Percentiles rank a stretch among this genome's conserved stretches.
These are phyloP conservation scores for Cucumis hystrix DNA, from an alignment of 306 rosid species.

Conservation along the genomic window DNA sequence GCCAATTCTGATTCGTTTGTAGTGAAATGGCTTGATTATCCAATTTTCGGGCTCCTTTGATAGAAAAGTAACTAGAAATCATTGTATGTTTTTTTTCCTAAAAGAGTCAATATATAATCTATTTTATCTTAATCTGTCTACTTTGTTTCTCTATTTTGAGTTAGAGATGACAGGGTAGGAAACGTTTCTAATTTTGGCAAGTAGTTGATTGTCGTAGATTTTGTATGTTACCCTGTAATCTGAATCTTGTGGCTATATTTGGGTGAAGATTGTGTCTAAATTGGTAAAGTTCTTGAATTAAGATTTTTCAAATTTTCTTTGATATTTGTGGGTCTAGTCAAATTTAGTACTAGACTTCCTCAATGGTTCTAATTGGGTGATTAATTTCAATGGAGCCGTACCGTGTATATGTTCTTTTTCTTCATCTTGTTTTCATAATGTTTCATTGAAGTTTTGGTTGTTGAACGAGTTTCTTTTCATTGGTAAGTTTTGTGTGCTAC, in stretches of 20 bases:
- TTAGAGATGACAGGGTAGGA: background rate
- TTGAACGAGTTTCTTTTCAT: background rate
- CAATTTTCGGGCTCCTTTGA: background rate
- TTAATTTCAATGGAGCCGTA: background rate
- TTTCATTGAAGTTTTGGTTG: background rate
- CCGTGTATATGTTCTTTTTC: background rate
- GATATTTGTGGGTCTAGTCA: background rate
- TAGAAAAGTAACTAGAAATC: background rate
- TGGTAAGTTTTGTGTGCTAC: background rate
- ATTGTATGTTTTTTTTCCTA: background rate
- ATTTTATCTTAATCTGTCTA: background rate
- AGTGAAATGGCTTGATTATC: background rate
- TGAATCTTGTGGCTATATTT: background rate
- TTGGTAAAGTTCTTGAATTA: slow-evolving; percentile 1
- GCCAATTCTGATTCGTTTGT: background rate
- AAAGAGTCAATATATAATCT: background rate
- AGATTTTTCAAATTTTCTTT: background rate
- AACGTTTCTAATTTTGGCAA: background rate
- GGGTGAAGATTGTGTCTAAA: background rate
- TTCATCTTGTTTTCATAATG: background rate
- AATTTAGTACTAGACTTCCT: background rate
- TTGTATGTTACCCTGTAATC: background rate
- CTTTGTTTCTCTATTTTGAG: background rate
- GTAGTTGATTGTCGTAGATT: background rate
- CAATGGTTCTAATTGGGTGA: background rate